Evolutionary conservation across 345 rosid genomes (phyloP), one percentile per base, ranked within the genome.

Genomic region (Arabidopsis suecica): DNA sequence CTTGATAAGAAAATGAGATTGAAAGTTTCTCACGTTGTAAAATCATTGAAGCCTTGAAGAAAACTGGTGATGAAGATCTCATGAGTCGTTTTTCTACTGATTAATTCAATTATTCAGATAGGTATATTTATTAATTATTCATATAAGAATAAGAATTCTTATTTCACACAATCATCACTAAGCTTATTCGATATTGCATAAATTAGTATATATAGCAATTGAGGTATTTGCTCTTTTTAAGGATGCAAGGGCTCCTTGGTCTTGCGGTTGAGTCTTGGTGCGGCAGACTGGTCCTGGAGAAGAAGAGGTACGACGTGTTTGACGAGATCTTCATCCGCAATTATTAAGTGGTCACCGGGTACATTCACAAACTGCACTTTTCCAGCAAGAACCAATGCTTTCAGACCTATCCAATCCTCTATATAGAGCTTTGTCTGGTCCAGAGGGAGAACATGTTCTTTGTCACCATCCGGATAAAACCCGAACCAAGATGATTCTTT

Each of bases 401-500:
- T 89, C 78, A 91, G 76, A 44, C 93, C 92, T 11, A 91, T 88
- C 92, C 97, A 88, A 50, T 91, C 98, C 69, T 87, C 93, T 1
- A 33, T 86, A 53, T 89, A 90, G 6, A 86, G 84, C 44, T 38
- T 54, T 49, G 93, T 90, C 90, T 87, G 58, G 68, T 89, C 73
- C 48, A 83, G 84, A 44, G 83, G 68, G 71, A 82, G 32, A 73
- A 92, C 73, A 8, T 89, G 89, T 50, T 79, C 25, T 80, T 83
- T 82, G 14, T 80, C 88, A 7, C 99, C 99, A 57, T 95, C 87
- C 0, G 90, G 91, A 50, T 89, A 95, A 78, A 84, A 92, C 42
- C 97, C 97, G 7, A 95, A 92, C 99, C 93, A 95, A 49, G 97
- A 74, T 22, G 96, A 90, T 64, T 92, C 96, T 82, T 75, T 87